Conservation (phyloP, 1,284 basidiomycete genomes). For the Sanghuangporus baumii region DNA sequence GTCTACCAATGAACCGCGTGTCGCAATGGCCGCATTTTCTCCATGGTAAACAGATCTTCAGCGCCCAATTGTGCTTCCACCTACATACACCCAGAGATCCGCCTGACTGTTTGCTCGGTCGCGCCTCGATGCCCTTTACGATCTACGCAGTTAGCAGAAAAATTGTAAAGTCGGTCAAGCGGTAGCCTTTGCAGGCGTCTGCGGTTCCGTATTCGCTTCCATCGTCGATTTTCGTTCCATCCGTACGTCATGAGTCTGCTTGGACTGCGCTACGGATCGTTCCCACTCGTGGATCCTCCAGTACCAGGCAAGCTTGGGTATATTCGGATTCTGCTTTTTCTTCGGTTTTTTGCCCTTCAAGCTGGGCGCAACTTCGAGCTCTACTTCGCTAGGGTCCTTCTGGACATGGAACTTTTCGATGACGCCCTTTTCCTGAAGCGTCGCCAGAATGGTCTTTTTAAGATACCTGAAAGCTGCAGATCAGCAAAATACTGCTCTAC, state of each 20-base stretch:
- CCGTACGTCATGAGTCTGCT: background rate
- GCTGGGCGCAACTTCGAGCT: background rate
- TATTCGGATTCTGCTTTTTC: background rate
- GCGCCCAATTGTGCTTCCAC: background rate
- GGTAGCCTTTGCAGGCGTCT: background rate
- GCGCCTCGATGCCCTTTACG: background rate
- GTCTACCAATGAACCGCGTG: background rate
- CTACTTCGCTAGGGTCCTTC: background rate
- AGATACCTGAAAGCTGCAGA: slow-evolving; percentile 1
- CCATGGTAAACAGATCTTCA: background rate
- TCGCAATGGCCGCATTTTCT: background rate
- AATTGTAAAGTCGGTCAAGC: background rate
- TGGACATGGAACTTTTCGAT: slow-evolving; percentile 9
- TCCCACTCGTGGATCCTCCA: slow-evolving; percentile 12
- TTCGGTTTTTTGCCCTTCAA: background rate
- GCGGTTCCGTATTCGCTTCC: background rate
- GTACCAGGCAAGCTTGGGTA: slow-evolving; percentile 7
- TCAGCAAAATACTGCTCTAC: background rate
- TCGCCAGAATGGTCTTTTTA: slow-evolving; percentile 7
- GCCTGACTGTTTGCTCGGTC: background rate
- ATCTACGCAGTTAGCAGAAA: background rate
- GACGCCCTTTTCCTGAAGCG: slow-evolving; percentile 1
- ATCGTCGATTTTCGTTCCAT: background rate
- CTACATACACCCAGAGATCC: background rate
- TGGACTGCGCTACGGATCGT: background rate